These are phyloP conservation scores for Camelina sativa DNA, from an alignment of 345 rosid species.

Conservation along the genomic window DNA sequence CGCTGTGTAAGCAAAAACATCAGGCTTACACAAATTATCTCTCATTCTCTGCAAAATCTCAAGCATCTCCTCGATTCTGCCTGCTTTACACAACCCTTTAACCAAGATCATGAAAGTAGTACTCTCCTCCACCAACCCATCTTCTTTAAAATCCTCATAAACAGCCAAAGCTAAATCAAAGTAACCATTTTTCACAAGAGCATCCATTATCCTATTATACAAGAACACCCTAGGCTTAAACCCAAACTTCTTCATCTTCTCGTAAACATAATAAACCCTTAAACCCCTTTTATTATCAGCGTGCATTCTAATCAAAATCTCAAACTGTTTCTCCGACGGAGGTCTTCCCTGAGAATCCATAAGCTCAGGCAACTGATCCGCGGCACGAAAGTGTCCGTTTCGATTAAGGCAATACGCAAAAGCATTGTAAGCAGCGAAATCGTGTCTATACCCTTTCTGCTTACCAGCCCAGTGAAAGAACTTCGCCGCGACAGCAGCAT, in stretches of 20 bases:
- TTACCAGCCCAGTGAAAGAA: constrained; percentile 96
- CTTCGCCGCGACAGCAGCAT: constrained; percentile 69
- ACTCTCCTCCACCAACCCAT: constrained; percentile 76
- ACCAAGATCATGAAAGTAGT: constrained; percentile 77
- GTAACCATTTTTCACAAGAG: constrained; percentile 62
- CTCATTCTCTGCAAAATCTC: constrained; percentile 75
- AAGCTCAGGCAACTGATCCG: constrained; percentile 85
- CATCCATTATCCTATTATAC: constrained; percentile 83
- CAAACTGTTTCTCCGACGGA: constrained; percentile 85
- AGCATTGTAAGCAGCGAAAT: constrained; percentile 84
- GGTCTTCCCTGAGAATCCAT: constrained; percentile 86
- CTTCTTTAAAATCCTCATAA: constrained; percentile 76
- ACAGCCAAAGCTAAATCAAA: constrained; percentile 78
- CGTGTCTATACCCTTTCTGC: constrained; percentile 81
- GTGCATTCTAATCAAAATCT: constrained; percentile 95
- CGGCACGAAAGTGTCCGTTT: constrained; percentile 66
- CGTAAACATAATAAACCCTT: constrained; percentile 78
- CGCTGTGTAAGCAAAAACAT: constrained; percentile 87
- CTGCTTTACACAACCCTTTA: constrained; percentile 78
- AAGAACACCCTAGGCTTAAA: constrained; percentile 70
- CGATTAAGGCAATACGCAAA: constrained; percentile 84
- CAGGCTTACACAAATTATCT: constrained; percentile 68
- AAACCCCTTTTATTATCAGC: constrained; percentile 76
- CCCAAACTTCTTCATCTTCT: constrained; percentile 88
- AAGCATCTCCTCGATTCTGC: constrained; percentile 63